These are phyloP conservation scores for Gymnopilus dilepis DNA, from an alignment of 768 basidiomycete genomes.

Conservation along the genomic window DNA sequence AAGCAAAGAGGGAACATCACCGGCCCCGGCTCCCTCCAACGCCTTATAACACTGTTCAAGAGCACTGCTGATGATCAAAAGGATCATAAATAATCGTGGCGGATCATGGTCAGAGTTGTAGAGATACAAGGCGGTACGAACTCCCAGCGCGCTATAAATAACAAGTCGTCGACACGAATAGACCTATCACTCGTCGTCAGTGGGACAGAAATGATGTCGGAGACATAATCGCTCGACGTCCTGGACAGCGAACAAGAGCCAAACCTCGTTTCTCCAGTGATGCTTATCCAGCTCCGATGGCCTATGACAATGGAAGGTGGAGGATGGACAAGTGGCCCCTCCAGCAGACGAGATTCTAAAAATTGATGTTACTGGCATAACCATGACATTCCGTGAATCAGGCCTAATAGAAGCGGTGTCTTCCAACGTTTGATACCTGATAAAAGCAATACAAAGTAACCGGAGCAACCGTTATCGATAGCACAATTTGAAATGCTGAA, in stretches of 20 bases:
- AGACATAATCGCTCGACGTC: neutral
- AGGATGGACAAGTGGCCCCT: neutral
- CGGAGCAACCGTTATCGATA: neutral
- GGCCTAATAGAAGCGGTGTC: neutral
- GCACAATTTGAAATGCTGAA: neutral
- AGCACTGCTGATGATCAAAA: neutral
- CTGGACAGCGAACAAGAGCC: too few relatives aligned
- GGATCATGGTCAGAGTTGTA: neutral
- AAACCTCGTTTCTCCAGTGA: too few relatives aligned
- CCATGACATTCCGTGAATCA: slow-evolving; percentile 1
- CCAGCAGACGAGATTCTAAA: neutral
- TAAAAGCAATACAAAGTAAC: neutral
- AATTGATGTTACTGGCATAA: neutral
- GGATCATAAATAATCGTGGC: neutral
- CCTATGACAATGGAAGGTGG: neutral
- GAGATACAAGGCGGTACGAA: neutral
- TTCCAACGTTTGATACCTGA: neutral
- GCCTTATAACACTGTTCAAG: neutral
- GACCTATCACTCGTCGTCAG: neutral
- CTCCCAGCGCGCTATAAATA: slow-evolving; percentile 1
- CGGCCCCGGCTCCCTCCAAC: too few relatives aligned
- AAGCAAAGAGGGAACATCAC: neutral
- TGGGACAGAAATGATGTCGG: neutral
- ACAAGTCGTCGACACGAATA: neutral
- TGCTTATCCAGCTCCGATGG: neutral